phyloP scores from a whole-genome alignment of 805 yeast species.

The Blastobotrys parvus region DNA sequence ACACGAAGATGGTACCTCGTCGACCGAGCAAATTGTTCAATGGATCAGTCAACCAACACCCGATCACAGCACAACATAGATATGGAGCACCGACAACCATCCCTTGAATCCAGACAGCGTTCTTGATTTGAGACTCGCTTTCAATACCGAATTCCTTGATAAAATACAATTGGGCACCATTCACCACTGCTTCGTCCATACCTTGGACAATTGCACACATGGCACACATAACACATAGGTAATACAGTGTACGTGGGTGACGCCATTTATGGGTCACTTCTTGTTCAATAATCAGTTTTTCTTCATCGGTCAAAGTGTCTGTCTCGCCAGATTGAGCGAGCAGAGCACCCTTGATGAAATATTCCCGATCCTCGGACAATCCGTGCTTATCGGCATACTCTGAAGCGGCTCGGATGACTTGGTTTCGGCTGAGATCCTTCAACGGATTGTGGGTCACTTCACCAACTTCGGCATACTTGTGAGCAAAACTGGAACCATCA shows the following conservation, averaged over 20 bases:
- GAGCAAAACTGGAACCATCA: conserved; percentile 5
- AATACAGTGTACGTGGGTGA: conserved; percentile 35
- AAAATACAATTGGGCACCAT: conserved; percentile 52
- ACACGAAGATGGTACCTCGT: conserved; percentile 49
- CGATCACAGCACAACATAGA: conserved; percentile 46
- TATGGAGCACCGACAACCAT: conserved; percentile 60
- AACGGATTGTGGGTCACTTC: conserved; percentile 20
- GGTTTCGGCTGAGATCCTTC: conserved; percentile 13
- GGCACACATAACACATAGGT: conserved; percentile 51
- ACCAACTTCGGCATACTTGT: conserved; percentile 15
- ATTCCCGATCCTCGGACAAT: conserved; percentile 21
- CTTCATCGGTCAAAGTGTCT: conserved; percentile 28
- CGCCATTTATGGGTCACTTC: conserved; percentile 42
- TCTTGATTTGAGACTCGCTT: conserved; percentile 5
- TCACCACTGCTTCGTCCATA: conserved; percentile 64
- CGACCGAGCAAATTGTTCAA: conserved; percentile 48
- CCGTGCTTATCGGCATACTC: conserved; percentile 22
- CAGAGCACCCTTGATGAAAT: conserved; percentile 42
- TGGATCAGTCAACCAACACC: conserved; percentile 48
- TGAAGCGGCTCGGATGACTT: conserved; percentile 13
- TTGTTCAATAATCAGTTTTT: conserved; percentile 28
- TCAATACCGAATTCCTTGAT: conserved; percentile 15
- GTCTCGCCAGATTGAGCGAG: conserved; percentile 45
- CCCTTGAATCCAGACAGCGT: conserved; percentile 41
- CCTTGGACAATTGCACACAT: conserved; percentile 66